Evolutionary conservation across 2,329 filamentous ascomycete genomes (phyloP), one percentile per base, ranked within the genome.

Genomic region (Microdochium bolleyi): DNA sequence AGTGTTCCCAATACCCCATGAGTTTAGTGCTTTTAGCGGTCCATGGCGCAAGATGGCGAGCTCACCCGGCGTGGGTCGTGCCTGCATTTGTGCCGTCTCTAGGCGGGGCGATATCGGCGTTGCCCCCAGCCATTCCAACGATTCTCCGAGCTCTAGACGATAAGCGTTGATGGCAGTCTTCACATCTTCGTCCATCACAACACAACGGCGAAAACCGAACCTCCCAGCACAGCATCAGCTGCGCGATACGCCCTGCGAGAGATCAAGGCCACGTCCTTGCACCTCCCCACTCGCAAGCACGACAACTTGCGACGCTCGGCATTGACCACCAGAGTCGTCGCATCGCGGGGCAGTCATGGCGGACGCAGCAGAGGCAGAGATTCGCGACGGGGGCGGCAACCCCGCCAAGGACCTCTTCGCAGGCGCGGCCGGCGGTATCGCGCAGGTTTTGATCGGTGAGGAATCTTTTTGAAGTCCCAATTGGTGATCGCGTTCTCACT

Each of bases 371-470:
- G 62, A 65, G 54, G 41, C 41, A 46, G 41, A 46, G 41, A 21
- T 46, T 24, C 41, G 41, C n/a, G 65, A 67, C 37, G 38, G 65
- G 52, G 60, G 62, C 24, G 57, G 58, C 53, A 61, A 62, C 51
- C 87, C 88, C 50, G 75, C 85, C 63, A 99, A 97, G 77, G 94
- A 99, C 72, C 76, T 99, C 54, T 88, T 92, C 66, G 83, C 94
- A 11, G 94, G 94, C 37, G 94, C 94, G 55, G 88, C 87, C 8
- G 94, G 94, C 57, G 94, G 94, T 62, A 79, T 97, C 61, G 92
- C 94, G 19, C 94, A 99, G 72, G 94, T 99, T 46, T 74, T 99
- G 57, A 80, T 97, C 59, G 92, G 92, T 96, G 74, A 72, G 83
- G n/a, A 78, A 52, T 44, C n/a, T 41, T 49, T 52, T 24, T 50